These are phyloP conservation scores for Saccharomycopsis oosterbeekiorum DNA, from an alignment of 805 yeast genomes.

Conservation along the genomic window DNA sequence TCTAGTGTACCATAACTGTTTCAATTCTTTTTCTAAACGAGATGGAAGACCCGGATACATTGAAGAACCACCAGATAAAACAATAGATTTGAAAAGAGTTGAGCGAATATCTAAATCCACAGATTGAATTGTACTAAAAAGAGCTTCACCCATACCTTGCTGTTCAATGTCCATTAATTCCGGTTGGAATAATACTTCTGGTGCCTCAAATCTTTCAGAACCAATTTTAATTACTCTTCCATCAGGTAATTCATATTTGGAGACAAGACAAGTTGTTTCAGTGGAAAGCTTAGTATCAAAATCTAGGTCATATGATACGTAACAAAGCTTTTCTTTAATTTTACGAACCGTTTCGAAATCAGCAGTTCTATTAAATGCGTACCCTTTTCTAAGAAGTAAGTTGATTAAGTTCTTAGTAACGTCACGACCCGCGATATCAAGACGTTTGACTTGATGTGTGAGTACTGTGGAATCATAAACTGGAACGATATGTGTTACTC, in stretches of 20 bases:
- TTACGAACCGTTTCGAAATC: slow-evolving; percentile 98
- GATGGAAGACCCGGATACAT: slow-evolving; percentile 99
- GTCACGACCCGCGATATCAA: slow-evolving; percentile 97
- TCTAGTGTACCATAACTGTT: slow-evolving; percentile 88
- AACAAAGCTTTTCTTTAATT: slow-evolving; percentile 92
- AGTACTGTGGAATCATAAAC: slow-evolving; percentile 96
- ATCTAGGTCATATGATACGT: slow-evolving; percentile 88
- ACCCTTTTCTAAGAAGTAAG: slow-evolving; percentile 86
- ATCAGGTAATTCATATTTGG: slow-evolving; percentile 88
- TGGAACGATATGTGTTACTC: slow-evolving; percentile 97
- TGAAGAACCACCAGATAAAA: slow-evolving; percentile 93
- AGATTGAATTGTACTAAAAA: slow-evolving; percentile 85
- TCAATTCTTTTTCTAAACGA: slow-evolving; percentile 87
- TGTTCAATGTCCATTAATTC: slow-evolving; percentile 90
- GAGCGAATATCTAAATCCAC: slow-evolving; percentile 93
- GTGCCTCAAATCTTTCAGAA: slow-evolving; percentile 92
- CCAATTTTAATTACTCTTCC: slow-evolving; percentile 92
- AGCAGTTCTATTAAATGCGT: slow-evolving; percentile 96
- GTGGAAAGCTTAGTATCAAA: slow-evolving; percentile 79
- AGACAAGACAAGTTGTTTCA: slow-evolving; percentile 93
- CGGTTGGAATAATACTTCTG: slow-evolving; percentile 96
- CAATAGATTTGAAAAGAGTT: slow-evolving; percentile 82
- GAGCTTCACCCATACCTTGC: slow-evolving; percentile 89
- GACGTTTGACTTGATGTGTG: slow-evolving; percentile 82
- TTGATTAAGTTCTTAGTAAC: slow-evolving; percentile 94